These are phyloP conservation scores for Tricholoma flavovirens DNA, from an alignment of 768 basidiomycete genomes.

Conservation along the genomic window DNA sequence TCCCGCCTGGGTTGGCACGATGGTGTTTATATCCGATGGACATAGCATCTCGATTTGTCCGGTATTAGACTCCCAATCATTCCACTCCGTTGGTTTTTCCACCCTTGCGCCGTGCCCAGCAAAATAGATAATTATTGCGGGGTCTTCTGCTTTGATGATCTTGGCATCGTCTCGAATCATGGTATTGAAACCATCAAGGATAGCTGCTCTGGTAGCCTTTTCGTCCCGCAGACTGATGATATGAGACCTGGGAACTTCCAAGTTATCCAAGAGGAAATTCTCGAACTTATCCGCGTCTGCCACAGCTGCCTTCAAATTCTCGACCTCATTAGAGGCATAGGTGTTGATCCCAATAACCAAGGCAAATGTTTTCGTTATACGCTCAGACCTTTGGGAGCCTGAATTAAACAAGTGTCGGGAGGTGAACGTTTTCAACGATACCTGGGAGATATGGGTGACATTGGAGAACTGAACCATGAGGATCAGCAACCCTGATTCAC, in stretches of 20 bases:
- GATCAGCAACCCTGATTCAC: not conserved
- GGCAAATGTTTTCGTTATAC: slow-evolving; percentile 26
- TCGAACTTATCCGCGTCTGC: slow-evolving; percentile 35
- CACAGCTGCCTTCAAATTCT: slow-evolving; percentile 29
- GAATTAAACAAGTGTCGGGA: not conserved
- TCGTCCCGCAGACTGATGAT: slow-evolving; percentile 34
- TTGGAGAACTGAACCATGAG: not conserved
- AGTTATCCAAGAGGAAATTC: slow-evolving; percentile 22
- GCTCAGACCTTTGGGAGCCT: not conserved
- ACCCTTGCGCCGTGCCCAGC: slow-evolving; percentile 39
- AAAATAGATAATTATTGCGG: slow-evolving; percentile 35
- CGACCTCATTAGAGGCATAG: slow-evolving; percentile 21
- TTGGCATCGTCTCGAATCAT: slow-evolving; percentile 18
- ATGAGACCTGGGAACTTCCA: slow-evolving; percentile 26
- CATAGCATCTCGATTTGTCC: slow-evolving; percentile 30
- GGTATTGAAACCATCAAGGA: slow-evolving; percentile 24
- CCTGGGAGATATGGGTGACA: not conserved
- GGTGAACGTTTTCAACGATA: not conserved
- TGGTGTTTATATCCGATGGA: slow-evolving; percentile 25
- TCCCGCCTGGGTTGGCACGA: too few species aligned
- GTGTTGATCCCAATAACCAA: slow-evolving; percentile 40
- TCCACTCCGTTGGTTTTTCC: slow-evolving; percentile 25
- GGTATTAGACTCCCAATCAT: slow-evolving; percentile 20
- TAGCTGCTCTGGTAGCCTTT: slow-evolving; percentile 30
- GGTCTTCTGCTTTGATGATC: slow-evolving; percentile 19